These are phyloP conservation scores for Handroanthus guayacan DNA, from an alignment of 257 asterid species.

Conservation along the genomic window DNA sequence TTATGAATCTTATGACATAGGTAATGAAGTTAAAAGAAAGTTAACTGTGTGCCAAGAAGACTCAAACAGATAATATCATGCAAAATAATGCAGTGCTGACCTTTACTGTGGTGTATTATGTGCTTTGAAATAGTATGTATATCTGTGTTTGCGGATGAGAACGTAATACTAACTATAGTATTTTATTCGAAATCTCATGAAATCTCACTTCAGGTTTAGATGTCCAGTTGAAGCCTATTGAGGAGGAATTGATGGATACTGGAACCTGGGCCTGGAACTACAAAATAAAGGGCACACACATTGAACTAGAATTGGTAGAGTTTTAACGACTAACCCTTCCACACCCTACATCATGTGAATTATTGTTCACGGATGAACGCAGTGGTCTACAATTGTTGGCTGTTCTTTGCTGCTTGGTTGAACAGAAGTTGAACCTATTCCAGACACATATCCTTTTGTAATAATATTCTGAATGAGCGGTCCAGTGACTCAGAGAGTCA, in stretches of 20 bases:
- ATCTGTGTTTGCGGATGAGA: constrained; percentile 4
- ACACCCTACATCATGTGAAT: constrained; percentile 54
- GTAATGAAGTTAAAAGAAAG: background rate
- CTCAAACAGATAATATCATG: background rate
- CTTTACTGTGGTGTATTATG: constrained; percentile 12
- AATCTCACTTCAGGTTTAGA: constrained; percentile 62
- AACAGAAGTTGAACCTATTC: constrained; percentile 78
- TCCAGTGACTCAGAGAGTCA: constrained; percentile 25
- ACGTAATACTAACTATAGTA: constrained; percentile 25
- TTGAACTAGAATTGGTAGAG: constrained; percentile 76
- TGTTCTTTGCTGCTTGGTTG: constrained; percentile 58
- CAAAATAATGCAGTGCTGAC: background rate
- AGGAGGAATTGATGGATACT: constrained; percentile 64
- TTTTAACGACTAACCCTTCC: constrained; percentile 42
- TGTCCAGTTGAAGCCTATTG: constrained; percentile 65
- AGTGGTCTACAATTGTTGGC: constrained; percentile 29
- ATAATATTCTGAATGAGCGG: constrained; percentile 25
- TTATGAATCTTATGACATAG: background rate
- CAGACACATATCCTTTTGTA: constrained; percentile 34
- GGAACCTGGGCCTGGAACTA: constrained; percentile 99
- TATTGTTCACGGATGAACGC: constrained; percentile 63
- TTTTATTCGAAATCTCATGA: constrained; percentile 25
- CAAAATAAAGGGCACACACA: constrained; percentile 59
- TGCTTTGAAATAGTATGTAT: constrained; percentile 14
- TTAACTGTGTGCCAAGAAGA: background rate